Evolutionary conservation across 2,329 filamentous ascomycete genomes (phyloP).

Genomic region (Epichloe bromicola): DNA sequence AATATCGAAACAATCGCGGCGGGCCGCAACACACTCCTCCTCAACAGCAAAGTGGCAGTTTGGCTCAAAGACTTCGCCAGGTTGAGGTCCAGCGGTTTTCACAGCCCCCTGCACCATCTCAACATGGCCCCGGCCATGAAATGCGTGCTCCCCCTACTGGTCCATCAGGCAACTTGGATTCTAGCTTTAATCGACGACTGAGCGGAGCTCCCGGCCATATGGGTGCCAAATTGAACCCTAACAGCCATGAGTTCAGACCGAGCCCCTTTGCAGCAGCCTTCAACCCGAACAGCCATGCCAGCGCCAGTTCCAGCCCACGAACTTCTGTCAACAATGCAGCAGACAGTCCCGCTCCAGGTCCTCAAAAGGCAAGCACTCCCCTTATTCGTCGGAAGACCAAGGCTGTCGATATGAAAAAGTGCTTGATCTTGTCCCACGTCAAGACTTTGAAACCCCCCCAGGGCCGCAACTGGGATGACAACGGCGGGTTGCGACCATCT

Average conservation of each 20-base stretch:
- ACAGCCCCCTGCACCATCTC: constrained; percentile 27
- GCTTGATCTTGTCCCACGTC: constrained; percentile 39
- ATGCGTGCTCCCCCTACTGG: constrained; percentile 65
- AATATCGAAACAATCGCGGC: constrained; percentile 35
- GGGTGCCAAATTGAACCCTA: constrained; percentile 48
- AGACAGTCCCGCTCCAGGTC: constrained; percentile 16
- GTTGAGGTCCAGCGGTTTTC: constrained; percentile 39
- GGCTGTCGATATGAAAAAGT: constrained; percentile 59
- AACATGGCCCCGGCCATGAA: constrained; percentile 47
- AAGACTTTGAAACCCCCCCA: constrained; percentile 39
- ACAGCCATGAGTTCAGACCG: constrained; percentile 70
- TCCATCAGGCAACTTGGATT: constrained; percentile 45
- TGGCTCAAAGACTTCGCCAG: constrained; percentile 38
- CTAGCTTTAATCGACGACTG: constrained; percentile 39
- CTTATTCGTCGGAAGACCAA: constrained; percentile 60
- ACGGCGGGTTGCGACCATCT: constrained; percentile 71
- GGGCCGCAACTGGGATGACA: constrained; percentile 54
- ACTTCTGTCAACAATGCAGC: constrained; percentile 41
- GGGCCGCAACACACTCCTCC: constrained; percentile 28
- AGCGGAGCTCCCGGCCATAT: constrained; percentile 38
- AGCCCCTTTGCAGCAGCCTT: constrained; percentile 71
- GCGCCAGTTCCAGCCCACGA: constrained; percentile 59
- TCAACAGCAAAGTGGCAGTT: constrained; percentile 29
- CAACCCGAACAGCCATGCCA: constrained; percentile 55
- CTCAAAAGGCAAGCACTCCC: constrained; percentile 23